Evolutionary conservation across 192 early-diverging fungal species (phyloP).

Genomic region (Coemansia sp.): DNA sequence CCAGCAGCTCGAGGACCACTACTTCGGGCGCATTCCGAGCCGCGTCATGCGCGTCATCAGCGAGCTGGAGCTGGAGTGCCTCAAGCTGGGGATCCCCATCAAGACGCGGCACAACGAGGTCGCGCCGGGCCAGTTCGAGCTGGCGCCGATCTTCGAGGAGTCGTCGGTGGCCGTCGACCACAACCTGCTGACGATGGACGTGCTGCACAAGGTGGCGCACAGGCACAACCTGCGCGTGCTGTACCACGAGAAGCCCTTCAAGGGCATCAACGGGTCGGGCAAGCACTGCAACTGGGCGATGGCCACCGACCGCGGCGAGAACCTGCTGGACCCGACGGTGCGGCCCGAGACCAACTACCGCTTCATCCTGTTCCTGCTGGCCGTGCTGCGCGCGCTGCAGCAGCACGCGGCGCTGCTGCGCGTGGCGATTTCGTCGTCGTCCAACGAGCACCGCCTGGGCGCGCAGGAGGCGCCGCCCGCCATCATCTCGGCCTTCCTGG

Average conservation of each 20-base stretch:
- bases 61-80: conserved; percentile 93
- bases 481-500: conserved; percentile 97
- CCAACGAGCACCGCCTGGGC: conserved; percentile 98
- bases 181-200: conserved; percentile 98
- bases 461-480: conserved; percentile 97
- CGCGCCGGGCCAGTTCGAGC: conserved; percentile 96
- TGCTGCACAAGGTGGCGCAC: conserved; percentile 96
- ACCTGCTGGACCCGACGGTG: conserved; percentile 94
- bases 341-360: conserved; percentile 98
- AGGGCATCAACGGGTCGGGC: conserved; percentile 97
- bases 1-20: conserved; percentile 99
- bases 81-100: conserved; percentile 92
- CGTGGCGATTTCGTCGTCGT: conserved; percentile 87
- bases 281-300: conserved; percentile 99
- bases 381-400: conserved; percentile 88
- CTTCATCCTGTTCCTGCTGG: conserved; percentile 94
- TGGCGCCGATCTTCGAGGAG: conserved; percentile 99
- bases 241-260: conserved; percentile 99
- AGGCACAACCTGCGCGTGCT: conserved; percentile 95
- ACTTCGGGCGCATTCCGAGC: conserved; percentile 97
- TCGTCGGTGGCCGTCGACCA: conserved; percentile 95
- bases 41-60: conserved; percentile 89
- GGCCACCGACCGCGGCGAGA: conserved; percentile 92
- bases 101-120: conserved; percentile 99
- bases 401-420: conserved; percentile 91